These are phyloP conservation scores for Aureobasidium subglaciale DNA, from an alignment of 2,329 filamentous ascomycete species.

Conservation along the genomic window DNA sequence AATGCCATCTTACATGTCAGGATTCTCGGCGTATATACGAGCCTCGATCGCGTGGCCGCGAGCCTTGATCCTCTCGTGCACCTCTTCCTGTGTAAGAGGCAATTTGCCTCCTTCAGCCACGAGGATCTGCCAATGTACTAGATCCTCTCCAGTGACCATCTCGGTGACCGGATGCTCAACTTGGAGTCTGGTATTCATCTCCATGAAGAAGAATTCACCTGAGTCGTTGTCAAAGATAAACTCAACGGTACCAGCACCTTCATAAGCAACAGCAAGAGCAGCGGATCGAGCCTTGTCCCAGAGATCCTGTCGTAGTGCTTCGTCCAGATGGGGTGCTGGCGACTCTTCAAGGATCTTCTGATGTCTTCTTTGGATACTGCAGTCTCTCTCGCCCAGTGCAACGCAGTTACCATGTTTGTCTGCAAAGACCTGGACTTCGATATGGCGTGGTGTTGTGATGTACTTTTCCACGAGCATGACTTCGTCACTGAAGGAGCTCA, in stretches of 20 bases:
- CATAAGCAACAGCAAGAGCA: slow-evolving; percentile 56
- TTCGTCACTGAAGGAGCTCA: slow-evolving; percentile 59
- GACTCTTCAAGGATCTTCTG: slow-evolving; percentile 63
- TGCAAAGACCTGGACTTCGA: slow-evolving; percentile 61
- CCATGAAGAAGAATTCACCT: slow-evolving; percentile 63
- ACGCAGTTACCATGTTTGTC: slow-evolving; percentile 59
- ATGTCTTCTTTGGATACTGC: slow-evolving; percentile 58
- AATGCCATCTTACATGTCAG: slow-evolving; percentile 58
- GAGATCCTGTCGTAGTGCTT: slow-evolving; percentile 54
- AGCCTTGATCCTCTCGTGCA: slow-evolving; percentile 62
- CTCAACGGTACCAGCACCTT: slow-evolving; percentile 60
- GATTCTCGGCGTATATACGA: slow-evolving; percentile 93
- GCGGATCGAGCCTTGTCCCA: slow-evolving; percentile 60
- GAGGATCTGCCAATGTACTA: slow-evolving; percentile 93
- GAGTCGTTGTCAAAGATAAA: slow-evolving; percentile 64
- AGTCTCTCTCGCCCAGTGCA: slow-evolving; percentile 58
- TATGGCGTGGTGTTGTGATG: slow-evolving; percentile 59
- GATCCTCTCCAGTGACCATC: slow-evolving; percentile 65
- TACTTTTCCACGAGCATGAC: slow-evolving; percentile 63
- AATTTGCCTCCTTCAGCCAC: slow-evolving; percentile 67
- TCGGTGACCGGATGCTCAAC: slow-evolving; percentile 95
- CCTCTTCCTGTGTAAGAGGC: slow-evolving; percentile 58
- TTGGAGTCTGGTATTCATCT: slow-evolving; percentile 76
- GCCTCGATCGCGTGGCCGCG: slow-evolving; percentile 89
- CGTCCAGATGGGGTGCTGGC: slow-evolving; percentile 54